Conservation (phyloP, 2,329 filamentous ascomycete genomes). For the Rasamsonia emersonii region DNA sequence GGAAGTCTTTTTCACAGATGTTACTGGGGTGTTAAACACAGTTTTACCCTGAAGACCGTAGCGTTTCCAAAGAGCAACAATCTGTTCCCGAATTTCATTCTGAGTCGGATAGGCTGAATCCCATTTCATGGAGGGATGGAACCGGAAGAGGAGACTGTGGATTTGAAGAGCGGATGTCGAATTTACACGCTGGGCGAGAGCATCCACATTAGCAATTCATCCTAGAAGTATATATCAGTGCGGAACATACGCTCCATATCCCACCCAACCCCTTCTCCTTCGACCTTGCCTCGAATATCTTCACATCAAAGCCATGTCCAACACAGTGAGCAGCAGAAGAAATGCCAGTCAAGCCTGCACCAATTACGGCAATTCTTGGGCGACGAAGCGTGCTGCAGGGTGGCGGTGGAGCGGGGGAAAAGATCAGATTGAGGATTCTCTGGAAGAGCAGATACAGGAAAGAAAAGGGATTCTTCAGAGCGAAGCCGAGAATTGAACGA, state of each 20-base stretch:
- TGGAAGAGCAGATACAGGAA: constrained; percentile 24
- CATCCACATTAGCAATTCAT: constrained; percentile 3
- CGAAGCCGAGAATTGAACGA: constrained; percentile 5
- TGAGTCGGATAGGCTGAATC: constrained; percentile 67
- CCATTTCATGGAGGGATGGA: constrained; percentile 73
- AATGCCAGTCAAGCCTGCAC: constrained; percentile 64
- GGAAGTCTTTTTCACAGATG: constrained; percentile 60
- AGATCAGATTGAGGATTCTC: constrained; percentile 33
- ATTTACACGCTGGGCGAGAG: constrained; percentile 56
- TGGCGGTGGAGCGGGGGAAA: constrained; percentile 62
- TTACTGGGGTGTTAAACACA: constrained; percentile 60
- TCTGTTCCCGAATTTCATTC: constrained; percentile 64
- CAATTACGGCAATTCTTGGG: constrained; percentile 61
- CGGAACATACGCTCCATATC: constrained; percentile 62
- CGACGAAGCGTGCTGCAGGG: constrained; percentile 44
- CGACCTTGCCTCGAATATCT: constrained; percentile 65
- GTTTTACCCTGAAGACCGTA: constrained; percentile 66
- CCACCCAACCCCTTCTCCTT: constrained; percentile 59
- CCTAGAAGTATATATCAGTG: background rate
- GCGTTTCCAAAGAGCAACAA: constrained; percentile 62
- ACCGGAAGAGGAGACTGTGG: constrained; percentile 79
- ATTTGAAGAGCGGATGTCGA: constrained; percentile 76
- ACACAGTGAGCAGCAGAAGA: constrained; percentile 74
- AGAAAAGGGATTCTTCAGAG: constrained; percentile 14
- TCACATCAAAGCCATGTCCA: constrained; percentile 75